phyloP scores from a whole-genome alignment of 768 basidiomycete genomes.

The Naganishia vaughanmartiniae region DNA sequence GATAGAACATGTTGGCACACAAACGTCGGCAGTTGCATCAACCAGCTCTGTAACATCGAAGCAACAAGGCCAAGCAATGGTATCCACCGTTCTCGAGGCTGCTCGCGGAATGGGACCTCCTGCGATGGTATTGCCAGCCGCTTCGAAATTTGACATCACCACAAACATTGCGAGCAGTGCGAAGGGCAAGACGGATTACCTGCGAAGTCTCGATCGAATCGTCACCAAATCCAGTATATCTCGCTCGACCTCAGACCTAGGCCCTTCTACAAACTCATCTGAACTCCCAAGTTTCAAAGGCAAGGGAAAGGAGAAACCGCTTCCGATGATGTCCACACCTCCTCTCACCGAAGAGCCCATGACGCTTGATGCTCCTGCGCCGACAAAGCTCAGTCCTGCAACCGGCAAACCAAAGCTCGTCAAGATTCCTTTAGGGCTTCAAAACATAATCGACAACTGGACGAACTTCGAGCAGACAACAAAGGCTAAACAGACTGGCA shows the following conservation, averaged over 20 bases:
- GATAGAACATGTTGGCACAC: background rate
- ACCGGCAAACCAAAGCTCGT: background rate
- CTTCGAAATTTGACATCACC: background rate
- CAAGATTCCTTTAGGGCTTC: background rate
- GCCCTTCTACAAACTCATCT: background rate
- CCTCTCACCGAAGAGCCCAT: background rate
- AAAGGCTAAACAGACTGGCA: background rate
- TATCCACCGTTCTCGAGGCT: no score
- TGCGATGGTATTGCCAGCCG: no score
- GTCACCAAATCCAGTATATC: background rate
- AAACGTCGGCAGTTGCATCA: background rate
- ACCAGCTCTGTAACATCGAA: background rate
- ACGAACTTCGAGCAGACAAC: slow-evolving; percentile 1
- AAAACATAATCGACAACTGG: background rate
- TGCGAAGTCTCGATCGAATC: background rate
- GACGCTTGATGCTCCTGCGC: background rate
- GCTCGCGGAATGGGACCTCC: no score
- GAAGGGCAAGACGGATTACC: background rate
- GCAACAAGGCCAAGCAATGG: no score
- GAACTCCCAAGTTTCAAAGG: background rate
- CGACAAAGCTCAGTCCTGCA: background rate
- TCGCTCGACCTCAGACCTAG: background rate
- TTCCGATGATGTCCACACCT: background rate
- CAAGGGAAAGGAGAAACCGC: background rate
- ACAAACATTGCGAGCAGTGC: background rate